Base-by-base conservation (phyloP, 805 yeast genomes). In the Hanseniaspora lachancei region DNA sequence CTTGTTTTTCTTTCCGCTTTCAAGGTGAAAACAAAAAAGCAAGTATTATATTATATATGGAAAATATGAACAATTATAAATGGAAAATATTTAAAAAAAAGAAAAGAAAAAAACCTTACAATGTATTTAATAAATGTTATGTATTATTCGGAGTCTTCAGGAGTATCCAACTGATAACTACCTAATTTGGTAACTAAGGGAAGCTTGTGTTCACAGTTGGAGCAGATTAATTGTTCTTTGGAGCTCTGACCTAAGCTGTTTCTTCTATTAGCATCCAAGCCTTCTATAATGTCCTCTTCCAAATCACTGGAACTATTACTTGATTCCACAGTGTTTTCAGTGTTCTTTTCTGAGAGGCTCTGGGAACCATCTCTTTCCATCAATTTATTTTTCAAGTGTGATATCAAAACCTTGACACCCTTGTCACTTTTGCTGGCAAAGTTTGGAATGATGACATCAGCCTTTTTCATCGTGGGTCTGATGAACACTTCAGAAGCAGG, bases 381-480 rank as follows among this genome's bases (percentile, higher is more conserved):
- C 57, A 91, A 71, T 63, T 85, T 95, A 35, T 82, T 82, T 65
- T 78, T 78, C 55, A 93, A 81, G 65, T 89, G 96, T 58, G 77
- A 78, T 58, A 87, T 82, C 66, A 91, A 74, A 74, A 89, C 75
- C 57, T 82, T 78, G 38, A 91, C 82, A 13, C 96, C 97, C 13
- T 84, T 80, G 0, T 67, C 66, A 67, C 88, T 91, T 38, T 49
- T 44, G 66, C 89, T 96, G 7, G 86, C 77, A 18, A 96, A 95
- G 35, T 95, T 74, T 1, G 98, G 97, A n/a, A 93, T 78, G 16
- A 93, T 81, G 57, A 91, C 76, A 66, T 93, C 95, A 0, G 97
- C 96, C 57, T 74, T 74, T 47, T 77, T 72, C 81, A 84, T 77
- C 0, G 95, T 84, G 1, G 95, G 93, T 54, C 75, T 77, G 16